Conservation (phyloP, 805 yeast genomes). For the Grigorovia yakushimaensis region DNA sequence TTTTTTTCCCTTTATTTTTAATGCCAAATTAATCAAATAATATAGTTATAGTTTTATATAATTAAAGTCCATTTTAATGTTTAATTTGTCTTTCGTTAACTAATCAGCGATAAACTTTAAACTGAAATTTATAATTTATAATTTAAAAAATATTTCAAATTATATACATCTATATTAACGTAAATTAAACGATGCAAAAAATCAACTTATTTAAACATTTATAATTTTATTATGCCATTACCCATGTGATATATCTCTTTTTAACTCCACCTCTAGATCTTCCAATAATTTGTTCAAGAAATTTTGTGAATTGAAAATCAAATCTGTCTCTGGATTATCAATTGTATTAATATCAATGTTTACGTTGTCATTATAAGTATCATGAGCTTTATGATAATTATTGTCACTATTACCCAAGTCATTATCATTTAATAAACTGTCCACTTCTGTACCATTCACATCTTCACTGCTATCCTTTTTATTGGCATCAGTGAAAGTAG, state of each 20-base stretch:
- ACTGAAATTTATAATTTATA: no score
- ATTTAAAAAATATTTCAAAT: no score
- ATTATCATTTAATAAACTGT: not conserved
- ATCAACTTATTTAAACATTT: not conserved
- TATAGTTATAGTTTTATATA: no score
- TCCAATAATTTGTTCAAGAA: constrained; percentile 8
- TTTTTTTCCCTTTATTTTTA: no score
- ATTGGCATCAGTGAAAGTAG: not conserved
- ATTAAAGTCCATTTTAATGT: no score
- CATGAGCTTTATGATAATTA: not conserved
- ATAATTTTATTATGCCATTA: not conserved
- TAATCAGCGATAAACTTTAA: no score
- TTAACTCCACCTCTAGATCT: constrained; percentile 3
- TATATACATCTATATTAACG: not conserved
- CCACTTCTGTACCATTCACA: not conserved
- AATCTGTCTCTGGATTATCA: constrained; percentile 1
- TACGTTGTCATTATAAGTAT: not conserved
- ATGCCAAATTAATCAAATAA: no score
- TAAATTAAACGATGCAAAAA: not conserved
- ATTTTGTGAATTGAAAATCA: constrained; percentile 6
- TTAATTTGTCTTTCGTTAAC: no score
- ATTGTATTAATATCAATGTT: not conserved
- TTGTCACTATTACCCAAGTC: not conserved
- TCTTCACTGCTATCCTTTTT: no score
- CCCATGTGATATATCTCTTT: not conserved